These are phyloP conservation scores for Ceratocystis destructans DNA, from an alignment of 2,329 filamentous ascomycete species.

Conservation along the genomic window DNA sequence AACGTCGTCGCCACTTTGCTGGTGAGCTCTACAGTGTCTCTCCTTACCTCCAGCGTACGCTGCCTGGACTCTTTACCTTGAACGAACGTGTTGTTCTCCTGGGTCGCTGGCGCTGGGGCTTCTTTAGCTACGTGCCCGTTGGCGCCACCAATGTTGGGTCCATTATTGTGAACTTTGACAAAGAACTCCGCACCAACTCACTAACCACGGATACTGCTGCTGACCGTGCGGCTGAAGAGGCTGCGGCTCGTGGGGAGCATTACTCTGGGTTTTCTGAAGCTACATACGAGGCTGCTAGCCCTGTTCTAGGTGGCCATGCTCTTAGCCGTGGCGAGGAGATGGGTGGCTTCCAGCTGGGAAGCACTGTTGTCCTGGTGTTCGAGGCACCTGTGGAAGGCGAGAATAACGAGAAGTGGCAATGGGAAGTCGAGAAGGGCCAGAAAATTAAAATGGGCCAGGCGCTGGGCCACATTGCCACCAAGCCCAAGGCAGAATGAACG, in stretches of 20 bases:
- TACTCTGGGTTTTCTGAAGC: slow-evolving; percentile 91
- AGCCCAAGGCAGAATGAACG: slow-evolving; percentile 22
- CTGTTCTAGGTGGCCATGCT: slow-evolving; percentile 68
- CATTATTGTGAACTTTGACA: slow-evolving; percentile 94
- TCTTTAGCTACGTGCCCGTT: slow-evolving; percentile 92
- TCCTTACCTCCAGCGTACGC: slow-evolving; percentile 80
- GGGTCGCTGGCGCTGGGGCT: slow-evolving; percentile 90
- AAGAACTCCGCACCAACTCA: slow-evolving; percentile 83
- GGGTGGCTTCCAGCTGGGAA: slow-evolving; percentile 93
- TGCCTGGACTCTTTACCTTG: slow-evolving; percentile 88
- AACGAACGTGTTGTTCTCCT: slow-evolving; percentile 93
- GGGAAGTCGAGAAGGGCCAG: slow-evolving; percentile 77
- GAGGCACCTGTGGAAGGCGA: slow-evolving; percentile 58
- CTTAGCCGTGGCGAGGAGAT: slow-evolving; percentile 85
- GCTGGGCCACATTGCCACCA: slow-evolving; percentile 58
- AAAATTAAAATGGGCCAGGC: slow-evolving; percentile 80
- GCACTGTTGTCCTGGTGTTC: slow-evolving; percentile 89
- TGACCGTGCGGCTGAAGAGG: slow-evolving; percentile 70
- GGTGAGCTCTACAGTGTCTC: slow-evolving; percentile 92
- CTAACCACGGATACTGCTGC: slow-evolving; percentile 85
- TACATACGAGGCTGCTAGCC: slow-evolving; percentile 66
- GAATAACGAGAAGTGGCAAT: slow-evolving; percentile 45
- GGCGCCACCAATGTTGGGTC: slow-evolving; percentile 95
- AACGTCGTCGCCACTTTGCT: slow-evolving; percentile 89
- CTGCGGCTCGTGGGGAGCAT: slow-evolving; percentile 58